phyloP scores from a whole-genome alignment of 2,329 filamentous ascomycete species.

The Penicillium sp. region DNA sequence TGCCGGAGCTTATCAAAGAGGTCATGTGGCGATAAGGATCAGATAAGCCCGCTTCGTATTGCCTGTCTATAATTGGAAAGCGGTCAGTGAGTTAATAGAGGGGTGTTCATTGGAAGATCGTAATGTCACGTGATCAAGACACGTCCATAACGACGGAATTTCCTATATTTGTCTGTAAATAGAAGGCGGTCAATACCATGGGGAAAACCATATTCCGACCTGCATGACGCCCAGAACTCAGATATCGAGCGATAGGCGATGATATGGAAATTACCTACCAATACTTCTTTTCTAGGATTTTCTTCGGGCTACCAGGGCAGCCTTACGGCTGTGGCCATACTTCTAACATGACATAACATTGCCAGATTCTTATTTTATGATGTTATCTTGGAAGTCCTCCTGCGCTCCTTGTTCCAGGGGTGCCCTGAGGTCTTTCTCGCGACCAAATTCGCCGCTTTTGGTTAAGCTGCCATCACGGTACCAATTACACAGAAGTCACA shows the following conservation, averaged over 20 bases:
- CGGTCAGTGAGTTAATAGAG: not conserved
- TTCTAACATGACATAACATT: constrained; percentile 25
- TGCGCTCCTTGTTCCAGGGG: constrained; percentile 35
- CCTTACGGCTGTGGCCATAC: constrained; percentile 18
- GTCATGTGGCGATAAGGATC: not conserved
- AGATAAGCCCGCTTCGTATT: not conserved
- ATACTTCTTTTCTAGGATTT: not conserved
- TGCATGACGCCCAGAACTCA: constrained; percentile 20
- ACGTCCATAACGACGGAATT: not conserved
- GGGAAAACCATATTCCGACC: constrained; percentile 15
- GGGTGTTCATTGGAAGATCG: not conserved
- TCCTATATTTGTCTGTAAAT: not conserved
- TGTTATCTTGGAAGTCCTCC: constrained; percentile 31
- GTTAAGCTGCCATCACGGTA: constrained; percentile 17
- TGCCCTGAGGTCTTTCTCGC: constrained; percentile 27
- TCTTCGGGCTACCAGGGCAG: constrained; percentile 5
- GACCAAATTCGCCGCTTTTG: constrained; percentile 24
- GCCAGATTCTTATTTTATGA: constrained; percentile 6
- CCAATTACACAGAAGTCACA: constrained; percentile 13
- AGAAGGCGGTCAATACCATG: constrained; percentile 12
- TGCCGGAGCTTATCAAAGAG: not conserved
- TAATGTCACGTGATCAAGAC: not conserved
- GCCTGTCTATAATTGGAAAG: not conserved
- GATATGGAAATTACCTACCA: constrained; percentile 18
- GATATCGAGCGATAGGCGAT: constrained; percentile 25